phyloP scores from a whole-genome alignment of 495 filamentous ascomycete genomes.

The Pseudevernia furfuracea region DNA sequence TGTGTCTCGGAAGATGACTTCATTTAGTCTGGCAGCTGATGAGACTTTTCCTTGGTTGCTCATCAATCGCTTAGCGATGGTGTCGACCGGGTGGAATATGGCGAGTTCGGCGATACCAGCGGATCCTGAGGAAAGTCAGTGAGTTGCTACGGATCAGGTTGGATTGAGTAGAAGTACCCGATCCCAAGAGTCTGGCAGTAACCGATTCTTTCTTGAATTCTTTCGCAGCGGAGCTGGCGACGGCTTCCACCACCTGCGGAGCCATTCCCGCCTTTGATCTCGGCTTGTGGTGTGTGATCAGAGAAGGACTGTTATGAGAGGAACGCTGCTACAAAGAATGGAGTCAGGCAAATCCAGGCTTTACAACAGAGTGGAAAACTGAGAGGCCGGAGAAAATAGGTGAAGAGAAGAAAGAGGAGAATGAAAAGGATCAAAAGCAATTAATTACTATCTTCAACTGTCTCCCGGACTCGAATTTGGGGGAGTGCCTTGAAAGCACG shows the following conservation, averaged over 20 bases:
- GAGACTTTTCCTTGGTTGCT: constrained; percentile 81
- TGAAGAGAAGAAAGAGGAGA: neutral
- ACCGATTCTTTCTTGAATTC: constrained; percentile 82
- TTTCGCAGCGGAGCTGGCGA: constrained; percentile 48
- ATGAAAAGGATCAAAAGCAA: neutral
- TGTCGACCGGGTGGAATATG: constrained; percentile 98
- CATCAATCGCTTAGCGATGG: constrained; percentile 97
- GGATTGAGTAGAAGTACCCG: constrained; percentile 52
- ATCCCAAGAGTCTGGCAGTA: constrained; percentile 77
- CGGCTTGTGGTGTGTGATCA: neutral
- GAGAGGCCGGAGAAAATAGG: neutral
- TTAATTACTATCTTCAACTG: neutral
- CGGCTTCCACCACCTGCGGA: constrained; percentile 40
- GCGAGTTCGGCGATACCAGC: constrained; percentile 94
- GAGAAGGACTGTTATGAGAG: neutral
- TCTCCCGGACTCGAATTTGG: no score
- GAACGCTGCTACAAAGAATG: neutral
- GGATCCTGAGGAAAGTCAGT: constrained; percentile 50
- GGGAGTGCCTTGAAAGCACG: no score
- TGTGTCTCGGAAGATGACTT: constrained; percentile 89
- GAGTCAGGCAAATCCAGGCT: neutral
- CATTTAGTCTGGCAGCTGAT: constrained; percentile 57
- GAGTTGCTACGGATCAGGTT: constrained; percentile 4
- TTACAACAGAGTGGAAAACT: neutral
- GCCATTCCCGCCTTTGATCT: constrained; percentile 35